Percentiles rank a stretch among this genome's conserved stretches.
Conservation (phyloP, 805 yeast genomes). For the Jamesozyma hellenica region DNA sequence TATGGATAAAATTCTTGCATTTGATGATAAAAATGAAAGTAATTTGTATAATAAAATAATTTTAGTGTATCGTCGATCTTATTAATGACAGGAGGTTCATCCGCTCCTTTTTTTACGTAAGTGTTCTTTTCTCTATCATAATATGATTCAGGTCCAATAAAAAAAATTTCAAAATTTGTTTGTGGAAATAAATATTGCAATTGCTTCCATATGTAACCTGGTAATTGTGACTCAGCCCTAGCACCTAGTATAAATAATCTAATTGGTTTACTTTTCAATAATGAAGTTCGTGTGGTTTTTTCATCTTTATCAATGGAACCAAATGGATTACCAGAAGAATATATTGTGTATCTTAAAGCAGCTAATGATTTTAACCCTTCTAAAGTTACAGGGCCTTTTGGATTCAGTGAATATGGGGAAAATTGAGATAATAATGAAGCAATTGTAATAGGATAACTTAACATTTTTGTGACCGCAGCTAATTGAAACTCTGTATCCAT, state of each 20-base stretch:
- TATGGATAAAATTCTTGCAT: conserved; percentile 94
- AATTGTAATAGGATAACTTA: conserved; percentile 86
- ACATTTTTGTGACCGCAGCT: conserved; percentile 90
- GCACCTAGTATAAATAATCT: conserved; percentile 87
- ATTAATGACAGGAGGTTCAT: conserved; percentile 46
- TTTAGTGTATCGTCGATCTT: conserved; percentile 66
- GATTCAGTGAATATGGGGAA: conserved; percentile 73
- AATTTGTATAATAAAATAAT: conserved; percentile 77
- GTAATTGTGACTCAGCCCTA: conserved; percentile 85
- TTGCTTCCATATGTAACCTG: conserved; percentile 94
- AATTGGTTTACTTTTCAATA: conserved; percentile 67
- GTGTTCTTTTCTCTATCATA: conserved; percentile 63
- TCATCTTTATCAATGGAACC: background rate
- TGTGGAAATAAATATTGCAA: conserved; percentile 77
- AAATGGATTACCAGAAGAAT: conserved; percentile 30
- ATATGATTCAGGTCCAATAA: conserved; percentile 87
- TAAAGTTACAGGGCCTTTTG: conserved; percentile 77
- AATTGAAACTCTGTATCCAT: conserved; percentile 96
- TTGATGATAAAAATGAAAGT: conserved; percentile 83
- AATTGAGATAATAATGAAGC: conserved; percentile 73
- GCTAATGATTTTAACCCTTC: conserved; percentile 93
- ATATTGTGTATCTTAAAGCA: conserved; percentile 81
- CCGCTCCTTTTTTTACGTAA: conserved; percentile 45
- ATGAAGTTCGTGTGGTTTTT: background rate
- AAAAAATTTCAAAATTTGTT: conserved; percentile 73